Conservation (phyloP, 805 yeast genomes). For the Cyberlindnera nakhonratchasimensis region DNA sequence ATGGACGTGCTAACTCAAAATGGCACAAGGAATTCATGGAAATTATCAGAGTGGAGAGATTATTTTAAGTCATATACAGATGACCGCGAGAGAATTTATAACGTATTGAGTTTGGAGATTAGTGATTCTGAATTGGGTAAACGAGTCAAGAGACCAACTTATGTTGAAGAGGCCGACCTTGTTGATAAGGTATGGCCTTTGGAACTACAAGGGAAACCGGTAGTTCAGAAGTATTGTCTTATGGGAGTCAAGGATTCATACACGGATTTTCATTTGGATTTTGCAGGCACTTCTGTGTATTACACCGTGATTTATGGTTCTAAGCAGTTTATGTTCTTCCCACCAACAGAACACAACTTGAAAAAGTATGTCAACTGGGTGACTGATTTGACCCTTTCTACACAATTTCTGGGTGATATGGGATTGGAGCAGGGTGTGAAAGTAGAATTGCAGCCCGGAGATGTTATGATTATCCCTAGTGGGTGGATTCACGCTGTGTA, state of each 20-base stretch:
- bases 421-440: slow-evolving; percentile 45
- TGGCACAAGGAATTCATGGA: slow-evolving; percentile 53
- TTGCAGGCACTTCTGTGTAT: slow-evolving; percentile 90
- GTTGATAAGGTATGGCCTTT: slow-evolving; percentile 64
- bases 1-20: slow-evolving; percentile 89
- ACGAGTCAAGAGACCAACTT: slow-evolving; percentile 55
- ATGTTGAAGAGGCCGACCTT: slow-evolving; percentile 64
- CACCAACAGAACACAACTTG: slow-evolving; percentile 68
- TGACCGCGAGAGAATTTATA: slow-evolving; percentile 60
- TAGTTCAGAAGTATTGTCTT: slow-evolving; percentile 72
- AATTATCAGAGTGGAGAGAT: slow-evolving; percentile 66
- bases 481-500: slow-evolving; percentile 93
- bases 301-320: slow-evolving; percentile 76
- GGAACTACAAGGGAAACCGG: slow-evolving; percentile 38
- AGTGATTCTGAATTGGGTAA: slow-evolving; percentile 49
- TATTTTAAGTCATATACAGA: slow-evolving; percentile 48
- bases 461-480: slow-evolving; percentile 77
- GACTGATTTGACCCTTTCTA: slow-evolving; percentile 54
- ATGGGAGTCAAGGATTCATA: slow-evolving; percentile 81
- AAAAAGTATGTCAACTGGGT: slow-evolving; percentile 71
- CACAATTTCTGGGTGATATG: slow-evolving; percentile 61
- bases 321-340: slow-evolving; percentile 73
- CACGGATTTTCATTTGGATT: slow-evolving; percentile 90
- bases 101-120: slow-evolving; percentile 80
- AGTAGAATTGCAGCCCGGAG: slow-evolving; percentile 57